Conservation (phyloP, 2,329 filamentous ascomycete species). For the Dryadomyces quercivorus region DNA sequence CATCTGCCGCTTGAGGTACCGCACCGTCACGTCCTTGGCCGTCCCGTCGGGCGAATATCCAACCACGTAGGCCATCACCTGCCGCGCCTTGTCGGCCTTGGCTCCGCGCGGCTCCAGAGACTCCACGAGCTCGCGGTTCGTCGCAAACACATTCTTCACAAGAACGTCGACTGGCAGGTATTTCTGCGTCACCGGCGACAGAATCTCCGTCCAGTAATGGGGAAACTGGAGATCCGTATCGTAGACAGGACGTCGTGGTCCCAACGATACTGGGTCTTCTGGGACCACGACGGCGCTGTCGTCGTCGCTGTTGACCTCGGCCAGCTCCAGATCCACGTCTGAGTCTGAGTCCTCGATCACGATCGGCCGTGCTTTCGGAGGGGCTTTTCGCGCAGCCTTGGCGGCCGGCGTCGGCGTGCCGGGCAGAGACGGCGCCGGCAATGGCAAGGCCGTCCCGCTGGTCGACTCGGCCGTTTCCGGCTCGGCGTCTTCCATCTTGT, state of each 20-base stretch:
- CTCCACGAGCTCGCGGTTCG: slow-evolving; percentile 58
- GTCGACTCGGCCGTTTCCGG: slow-evolving; percentile 26
- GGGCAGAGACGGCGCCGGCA: too few relatives aligned
- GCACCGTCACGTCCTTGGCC: slow-evolving; percentile 86
- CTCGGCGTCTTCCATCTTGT: slow-evolving; percentile 68
- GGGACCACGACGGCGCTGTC: slow-evolving; percentile 47
- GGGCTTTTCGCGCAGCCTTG: background rate
- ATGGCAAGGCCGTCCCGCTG: background rate
- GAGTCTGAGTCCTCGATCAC: background rate
- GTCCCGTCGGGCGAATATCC: slow-evolving; percentile 75
- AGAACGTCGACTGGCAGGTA: slow-evolving; percentile 70
- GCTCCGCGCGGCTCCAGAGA: slow-evolving; percentile 72
- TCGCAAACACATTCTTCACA: slow-evolving; percentile 56
- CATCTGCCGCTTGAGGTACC: slow-evolving; percentile 72
- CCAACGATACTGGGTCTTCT: slow-evolving; percentile 24
- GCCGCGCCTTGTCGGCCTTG: slow-evolving; percentile 74
- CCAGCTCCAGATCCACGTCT: slow-evolving; percentile 29
- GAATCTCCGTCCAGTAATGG: slow-evolving; percentile 85
- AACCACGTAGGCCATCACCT: slow-evolving; percentile 81
- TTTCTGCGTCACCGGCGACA: slow-evolving; percentile 69
- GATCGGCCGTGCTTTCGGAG: background rate
- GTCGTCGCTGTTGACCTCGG: slow-evolving; percentile 42
- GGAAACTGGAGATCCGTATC: slow-evolving; percentile 73
- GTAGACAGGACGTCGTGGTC: slow-evolving; percentile 25
- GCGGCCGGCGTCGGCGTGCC: background rate